Conservation (phyloP, 2,329 filamentous ascomycete species). For the Xylariaceae sp. region DNA sequence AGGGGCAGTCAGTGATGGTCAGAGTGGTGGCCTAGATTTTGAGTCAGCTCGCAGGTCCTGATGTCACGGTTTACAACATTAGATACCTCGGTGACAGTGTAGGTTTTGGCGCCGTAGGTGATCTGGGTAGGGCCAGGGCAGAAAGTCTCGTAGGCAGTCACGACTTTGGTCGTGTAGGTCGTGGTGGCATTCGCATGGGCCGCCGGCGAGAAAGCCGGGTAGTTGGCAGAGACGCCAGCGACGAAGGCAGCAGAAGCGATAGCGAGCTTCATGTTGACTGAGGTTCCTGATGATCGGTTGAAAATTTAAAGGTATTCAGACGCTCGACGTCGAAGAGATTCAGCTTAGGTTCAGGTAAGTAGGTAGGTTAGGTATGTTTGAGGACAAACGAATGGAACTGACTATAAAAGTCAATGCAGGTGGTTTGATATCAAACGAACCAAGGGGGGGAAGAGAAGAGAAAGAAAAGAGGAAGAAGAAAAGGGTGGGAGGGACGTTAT, state of each 20-base stretch:
- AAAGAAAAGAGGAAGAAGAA: slow-evolving; percentile 31
- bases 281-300: slow-evolving; percentile 36
- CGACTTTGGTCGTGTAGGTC: slow-evolving; percentile 59
- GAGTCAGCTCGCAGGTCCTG: slow-evolving; percentile 24
- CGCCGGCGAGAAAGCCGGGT: slow-evolving; percentile 16
- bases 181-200: slow-evolving; percentile 39
- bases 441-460: slow-evolving; percentile 44
- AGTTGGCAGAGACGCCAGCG: slow-evolving; percentile 37
- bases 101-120: slow-evolving; percentile 60
- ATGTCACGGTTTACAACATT: neutral
- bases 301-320: neutral
- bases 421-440: slow-evolving; percentile 33
- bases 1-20: slow-evolving; percentile 68
- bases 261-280: slow-evolving; percentile 62
- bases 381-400: slow-evolving; percentile 52
- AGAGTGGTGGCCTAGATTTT: slow-evolving; percentile 54
- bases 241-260: slow-evolving; percentile 48
- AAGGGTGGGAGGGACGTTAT: neutral
- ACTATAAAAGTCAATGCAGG: slow-evolving; percentile 48
- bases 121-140: slow-evolving; percentile 63
- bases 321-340: neutral
- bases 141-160: slow-evolving; percentile 64
- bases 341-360: slow-evolving; percentile 23
- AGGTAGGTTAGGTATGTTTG: slow-evolving; percentile 19
- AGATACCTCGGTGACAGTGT: slow-evolving; percentile 60